Evolutionary conservation across 2,329 filamentous ascomycete species (phyloP).

Genomic region (Leptographium galeiforme): DNA sequence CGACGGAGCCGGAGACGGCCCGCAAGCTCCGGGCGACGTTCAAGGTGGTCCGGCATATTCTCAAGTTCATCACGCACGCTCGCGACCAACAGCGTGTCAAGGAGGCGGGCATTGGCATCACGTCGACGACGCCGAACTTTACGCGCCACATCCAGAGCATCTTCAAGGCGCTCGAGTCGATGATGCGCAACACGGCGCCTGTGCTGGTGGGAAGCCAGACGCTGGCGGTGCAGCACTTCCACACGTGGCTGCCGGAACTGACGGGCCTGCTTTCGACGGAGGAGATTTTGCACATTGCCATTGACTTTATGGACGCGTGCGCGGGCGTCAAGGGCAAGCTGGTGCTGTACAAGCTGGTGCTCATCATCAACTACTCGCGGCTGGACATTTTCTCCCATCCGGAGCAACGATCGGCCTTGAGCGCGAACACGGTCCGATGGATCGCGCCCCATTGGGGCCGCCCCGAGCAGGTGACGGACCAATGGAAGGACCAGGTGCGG

Average conservation of each 20-base stretch:
- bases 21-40: conserved; percentile 80
- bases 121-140: conserved; percentile 57
- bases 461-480: conserved; percentile 57
- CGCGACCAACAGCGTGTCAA: conserved; percentile 78
- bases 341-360: conserved; percentile 77
- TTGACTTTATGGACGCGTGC: conserved; percentile 90
- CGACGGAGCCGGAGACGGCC: conserved; percentile 70
- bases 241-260: conserved; percentile 92
- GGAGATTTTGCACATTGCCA: conserved; percentile 81
- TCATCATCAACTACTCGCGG: conserved; percentile 84
- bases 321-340: conserved; percentile 78
- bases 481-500: conserved; percentile 87
- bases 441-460: conserved; percentile 88
- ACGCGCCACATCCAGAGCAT: conserved; percentile 72
- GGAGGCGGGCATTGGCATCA: conserved; percentile 76
- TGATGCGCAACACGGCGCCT: conserved; percentile 80
- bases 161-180: conserved; percentile 75
- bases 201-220: conserved; percentile 90
- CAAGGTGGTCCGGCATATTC: conserved; percentile 84
- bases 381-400: conserved; percentile 69
- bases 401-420: conserved; percentile 60
- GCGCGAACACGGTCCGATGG: conserved; percentile 78
- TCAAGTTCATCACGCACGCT: conserved; percentile 90
- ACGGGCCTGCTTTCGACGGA: conserved; percentile 60
- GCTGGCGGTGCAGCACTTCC: conserved; percentile 87